These are phyloP conservation scores for Pseudisothecium myosuroides DNA, from an alignment of 225 moss, liverwort and hornwort genomes.

Conservation along the genomic window DNA sequence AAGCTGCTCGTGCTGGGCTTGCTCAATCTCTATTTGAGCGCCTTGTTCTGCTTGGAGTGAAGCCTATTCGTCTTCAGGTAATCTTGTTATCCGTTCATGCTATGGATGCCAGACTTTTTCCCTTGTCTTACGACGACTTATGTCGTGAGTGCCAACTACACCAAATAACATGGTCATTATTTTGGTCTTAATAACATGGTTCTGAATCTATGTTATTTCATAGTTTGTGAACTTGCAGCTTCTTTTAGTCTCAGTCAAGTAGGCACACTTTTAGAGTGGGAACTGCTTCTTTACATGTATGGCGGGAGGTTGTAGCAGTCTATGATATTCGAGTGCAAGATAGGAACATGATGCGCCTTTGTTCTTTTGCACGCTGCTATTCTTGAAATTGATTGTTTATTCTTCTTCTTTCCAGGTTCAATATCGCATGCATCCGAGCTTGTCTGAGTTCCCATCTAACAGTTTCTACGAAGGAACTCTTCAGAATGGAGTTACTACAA, in stretches of 20 bases:
- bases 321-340: not conserved
- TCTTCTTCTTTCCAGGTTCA: slow-evolving; percentile 60
- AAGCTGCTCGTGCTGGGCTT: slow-evolving; percentile 96
- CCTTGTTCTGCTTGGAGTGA: slow-evolving; percentile 92
- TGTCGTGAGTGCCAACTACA: not conserved
- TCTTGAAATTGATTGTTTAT: not conserved
- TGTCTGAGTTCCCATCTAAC: slow-evolving; percentile 98
- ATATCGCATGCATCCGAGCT: slow-evolving; percentile 99
- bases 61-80: slow-evolving; percentile 95
- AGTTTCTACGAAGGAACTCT: slow-evolving; percentile 97
- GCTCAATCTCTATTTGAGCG: slow-evolving; percentile 99
- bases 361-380: not conserved
- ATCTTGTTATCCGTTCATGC: not conserved
- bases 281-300: not conserved
- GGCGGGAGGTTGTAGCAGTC: not conserved
- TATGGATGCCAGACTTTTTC: not conserved
- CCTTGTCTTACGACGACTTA: not conserved
- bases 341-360: not conserved
- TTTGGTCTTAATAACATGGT: not conserved
- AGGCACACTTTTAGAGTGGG: not conserved
- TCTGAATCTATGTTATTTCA: not conserved
- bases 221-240: not conserved
- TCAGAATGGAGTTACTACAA: slow-evolving; percentile 90
- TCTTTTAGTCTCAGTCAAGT: not conserved
- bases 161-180: not conserved